Conservation (phyloP, 2,329 filamentous ascomycete species). For the Colletotrichum sp. region DNA sequence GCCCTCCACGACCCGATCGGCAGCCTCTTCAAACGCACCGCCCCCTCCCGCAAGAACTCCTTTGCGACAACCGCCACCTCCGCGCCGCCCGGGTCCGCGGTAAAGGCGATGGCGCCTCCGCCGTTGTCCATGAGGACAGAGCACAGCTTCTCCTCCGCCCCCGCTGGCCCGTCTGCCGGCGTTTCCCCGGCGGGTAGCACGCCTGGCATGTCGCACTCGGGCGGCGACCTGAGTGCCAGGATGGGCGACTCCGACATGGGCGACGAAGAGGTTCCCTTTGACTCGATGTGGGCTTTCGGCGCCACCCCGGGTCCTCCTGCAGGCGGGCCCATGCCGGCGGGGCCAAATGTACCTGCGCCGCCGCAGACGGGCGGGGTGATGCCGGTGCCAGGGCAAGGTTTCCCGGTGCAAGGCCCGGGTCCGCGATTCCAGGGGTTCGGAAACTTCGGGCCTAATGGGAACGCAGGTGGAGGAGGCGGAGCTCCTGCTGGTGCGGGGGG, state of each 20-base stretch:
- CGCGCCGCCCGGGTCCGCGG: neutral
- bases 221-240: constrained; percentile 9
- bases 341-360: neutral
- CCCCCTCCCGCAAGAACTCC: constrained; percentile 17
- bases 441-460: neutral
- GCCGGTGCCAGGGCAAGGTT: neutral
- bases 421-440: neutral
- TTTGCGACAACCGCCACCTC: neutral
- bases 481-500: neutral
- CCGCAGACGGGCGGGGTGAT: neutral
- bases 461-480: neutral
- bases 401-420: neutral
- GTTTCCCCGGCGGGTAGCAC: constrained; percentile 21
- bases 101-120: constrained; percentile 11
- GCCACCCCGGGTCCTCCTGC: neutral
- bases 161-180: neutral
- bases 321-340: neutral
- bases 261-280: constrained; percentile 42
- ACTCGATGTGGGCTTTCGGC: constrained; percentile 36
- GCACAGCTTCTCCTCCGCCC: constrained; percentile 1
- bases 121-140: constrained; percentile 18
- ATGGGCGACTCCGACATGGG: constrained; percentile 24
- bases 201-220: constrained; percentile 15
- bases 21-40: constrained; percentile 29
- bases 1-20: constrained; percentile 29